Evolutionary conservation across 331 rosid species (phyloP), one percentile per base, ranked within the genome.

Genomic region (Rosa hybrid): DNA sequence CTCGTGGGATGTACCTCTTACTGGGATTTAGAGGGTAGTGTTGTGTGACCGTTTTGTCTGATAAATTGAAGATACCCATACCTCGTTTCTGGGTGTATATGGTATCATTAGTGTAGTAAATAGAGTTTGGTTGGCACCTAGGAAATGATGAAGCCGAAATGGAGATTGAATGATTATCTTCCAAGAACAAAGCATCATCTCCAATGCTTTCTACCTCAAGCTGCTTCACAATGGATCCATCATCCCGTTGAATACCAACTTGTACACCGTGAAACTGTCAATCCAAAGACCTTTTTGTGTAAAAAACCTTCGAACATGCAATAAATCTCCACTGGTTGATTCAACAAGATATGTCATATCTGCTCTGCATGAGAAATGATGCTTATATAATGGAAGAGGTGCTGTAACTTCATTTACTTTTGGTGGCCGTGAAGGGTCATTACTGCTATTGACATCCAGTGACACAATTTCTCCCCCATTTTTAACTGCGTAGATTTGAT

Each of bases 141-240:
- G n/a, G 53, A 74, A 39, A 56, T 17, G 6, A 0, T 41, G 34
- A 74, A 56, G 68, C 39, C 0, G 51, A 74, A 11, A 74, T 48
- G 14, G 68, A 74, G 1, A 56, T 2, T 10, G 68, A 56, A n/a
- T 56, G 68, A 41, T 56, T 74, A 21, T 41, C 53, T 5, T 68
- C 78, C 23, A 74, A 38, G 51, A 74, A 74, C 25, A 56, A 12
- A 39, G 78, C 78, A 39, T 56, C 53, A 21, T 74, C 17, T 56
- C 68, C 68, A 12, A 56, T 74, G 62, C 68, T 39, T 11, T 62
- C 39, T 62, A 62, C 38, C 68, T 21, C 39, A 9, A 23, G 2
- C 68, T 11, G 68, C 34, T 62, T 12, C 34, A 62, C 64, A n/a
- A 57, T 57, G 12, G 64, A 21, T 9, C 41, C 30, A 21, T 8